Conservation (phyloP, 495 filamentous ascomycete genomes). For the Pseudoneurospora amorphoporcata region DNA sequence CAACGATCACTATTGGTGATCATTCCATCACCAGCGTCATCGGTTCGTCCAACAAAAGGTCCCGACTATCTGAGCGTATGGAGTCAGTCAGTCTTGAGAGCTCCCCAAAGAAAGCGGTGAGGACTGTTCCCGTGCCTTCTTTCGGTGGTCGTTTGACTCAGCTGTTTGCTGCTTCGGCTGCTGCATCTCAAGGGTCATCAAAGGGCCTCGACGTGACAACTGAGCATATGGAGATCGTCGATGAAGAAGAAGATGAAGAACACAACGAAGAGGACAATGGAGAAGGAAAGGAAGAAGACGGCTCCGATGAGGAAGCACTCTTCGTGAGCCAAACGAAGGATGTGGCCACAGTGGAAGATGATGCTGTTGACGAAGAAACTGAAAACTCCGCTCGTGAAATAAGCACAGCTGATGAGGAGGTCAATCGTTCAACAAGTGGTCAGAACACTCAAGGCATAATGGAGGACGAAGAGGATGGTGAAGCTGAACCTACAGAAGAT, state of each 20-base stretch:
- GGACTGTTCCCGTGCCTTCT: constrained; percentile 21
- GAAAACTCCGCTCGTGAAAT: constrained; percentile 7
- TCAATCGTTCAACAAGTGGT: too few relatives aligned
- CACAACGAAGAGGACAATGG: constrained; percentile 15
- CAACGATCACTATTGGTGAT: constrained; percentile 83
- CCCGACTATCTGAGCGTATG: constrained; percentile 13
- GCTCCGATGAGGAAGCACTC: constrained; percentile 5
- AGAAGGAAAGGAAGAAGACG: constrained; percentile 12
- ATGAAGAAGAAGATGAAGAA: constrained; percentile 14
- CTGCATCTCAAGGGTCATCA: constrained; percentile 14
- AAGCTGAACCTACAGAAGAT: constrained; percentile 1
- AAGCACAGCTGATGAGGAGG: not conserved
- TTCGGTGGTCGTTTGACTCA: constrained; percentile 58
- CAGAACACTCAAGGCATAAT: not conserved
- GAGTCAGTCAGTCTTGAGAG: not conserved
- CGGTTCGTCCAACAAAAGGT: constrained; percentile 34
- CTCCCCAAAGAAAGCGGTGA: constrained; percentile 1
- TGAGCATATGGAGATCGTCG: constrained; percentile 19
- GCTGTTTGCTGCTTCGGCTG: constrained; percentile 63
- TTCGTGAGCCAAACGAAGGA: not conserved
- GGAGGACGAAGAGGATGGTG: not conserved
- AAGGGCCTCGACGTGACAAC: constrained; percentile 16
- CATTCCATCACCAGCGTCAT: constrained; percentile 54
- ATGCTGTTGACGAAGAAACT: constrained; percentile 1
- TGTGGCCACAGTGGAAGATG: not conserved